A percentile compares a stretch with the other conserved stretches of the same genome.
phyloP scores from a whole-genome alignment of 192 early-diverging fungal genomes.

The Coemansia asiatica region DNA sequence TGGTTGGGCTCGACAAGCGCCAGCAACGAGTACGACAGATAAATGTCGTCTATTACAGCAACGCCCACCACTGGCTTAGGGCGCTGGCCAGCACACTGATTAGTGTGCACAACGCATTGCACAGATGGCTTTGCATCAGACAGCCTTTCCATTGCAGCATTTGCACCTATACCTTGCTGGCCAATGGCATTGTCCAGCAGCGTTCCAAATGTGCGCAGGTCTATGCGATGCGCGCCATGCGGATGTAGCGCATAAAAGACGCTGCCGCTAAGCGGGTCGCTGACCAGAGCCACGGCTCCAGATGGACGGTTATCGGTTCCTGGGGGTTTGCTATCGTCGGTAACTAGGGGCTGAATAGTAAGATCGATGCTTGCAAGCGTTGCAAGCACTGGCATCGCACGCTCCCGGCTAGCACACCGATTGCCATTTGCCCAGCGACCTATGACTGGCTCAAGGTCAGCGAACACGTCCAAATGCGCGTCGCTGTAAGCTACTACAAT shows the following conservation, averaged over 20 bases:
- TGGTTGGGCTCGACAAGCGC: constrained; percentile 58
- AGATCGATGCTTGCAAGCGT: constrained; percentile 61
- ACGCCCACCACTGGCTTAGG: constrained; percentile 59
- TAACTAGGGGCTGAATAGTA: constrained; percentile 26
- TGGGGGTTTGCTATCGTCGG: not conserved
- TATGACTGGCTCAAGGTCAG: constrained; percentile 60
- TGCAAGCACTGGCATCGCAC: constrained; percentile 53
- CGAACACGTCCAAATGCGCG: constrained; percentile 64
- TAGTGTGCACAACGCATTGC: constrained; percentile 46
- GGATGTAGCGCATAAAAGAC: constrained; percentile 71
- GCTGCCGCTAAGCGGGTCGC: constrained; percentile 62
- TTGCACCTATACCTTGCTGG: constrained; percentile 17
- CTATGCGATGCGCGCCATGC: constrained; percentile 67
- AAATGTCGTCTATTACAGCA: constrained; percentile 61
- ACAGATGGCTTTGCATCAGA: constrained; percentile 22
- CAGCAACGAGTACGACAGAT: constrained; percentile 71
- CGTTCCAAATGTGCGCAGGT: constrained; percentile 58
- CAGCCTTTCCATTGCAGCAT: constrained; percentile 32
- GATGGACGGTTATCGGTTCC: not conserved
- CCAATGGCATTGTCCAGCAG: constrained; percentile 39
- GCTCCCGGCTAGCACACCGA: constrained; percentile 10
- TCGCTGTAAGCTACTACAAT: constrained; percentile 62
- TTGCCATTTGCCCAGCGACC: constrained; percentile 31
- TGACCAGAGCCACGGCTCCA: constrained; percentile 56
- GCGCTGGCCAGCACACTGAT: constrained; percentile 21